These are phyloP conservation scores for Backusella australiensis DNA, from an alignment of 192 early-diverging fungal species.

Conservation along the genomic window DNA sequence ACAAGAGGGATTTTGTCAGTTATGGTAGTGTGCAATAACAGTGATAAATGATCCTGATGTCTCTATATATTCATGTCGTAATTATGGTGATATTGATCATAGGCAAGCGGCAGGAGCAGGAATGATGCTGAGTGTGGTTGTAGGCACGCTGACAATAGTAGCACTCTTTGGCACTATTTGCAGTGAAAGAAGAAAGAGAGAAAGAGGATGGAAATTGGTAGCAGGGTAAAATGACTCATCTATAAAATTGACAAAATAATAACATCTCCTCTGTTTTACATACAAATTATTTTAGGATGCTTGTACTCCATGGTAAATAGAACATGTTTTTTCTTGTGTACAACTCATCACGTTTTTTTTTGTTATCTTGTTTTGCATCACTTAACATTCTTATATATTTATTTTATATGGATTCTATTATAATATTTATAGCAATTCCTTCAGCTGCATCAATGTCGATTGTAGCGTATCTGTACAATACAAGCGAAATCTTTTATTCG, in stretches of 20 bases:
- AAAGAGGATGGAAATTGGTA: conserved; percentile 27
- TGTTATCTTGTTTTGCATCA: not conserved
- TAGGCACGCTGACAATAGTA: conserved; percentile 20
- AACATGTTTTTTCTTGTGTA: not conserved
- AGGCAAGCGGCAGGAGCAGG: conserved; percentile 22
- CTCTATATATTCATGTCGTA: not conserved
- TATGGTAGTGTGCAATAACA: not conserved
- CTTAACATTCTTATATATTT: not conserved
- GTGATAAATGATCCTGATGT: not conserved
- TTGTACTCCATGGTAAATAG: conserved; percentile 18
- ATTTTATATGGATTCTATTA: not conserved
- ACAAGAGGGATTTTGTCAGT: conserved; percentile 24
- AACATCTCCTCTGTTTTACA: not conserved
- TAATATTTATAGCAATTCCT: conserved; percentile 16
- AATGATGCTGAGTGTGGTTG: conserved; percentile 23
- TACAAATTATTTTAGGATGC: conserved; percentile 12
- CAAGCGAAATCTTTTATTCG: conserved; percentile 14
- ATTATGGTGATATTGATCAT: not conserved
- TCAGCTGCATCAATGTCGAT: conserved; percentile 16
- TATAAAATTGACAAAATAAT: not conserved
- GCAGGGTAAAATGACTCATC: conserved; percentile 13
- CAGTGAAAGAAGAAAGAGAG: conserved; percentile 24
- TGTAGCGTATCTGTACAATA: conserved; percentile 23
- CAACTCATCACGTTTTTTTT: not conserved
- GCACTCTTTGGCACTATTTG: conserved; percentile 22